A percentile compares a stretch with the other conserved stretches of the same genome.
Conservation (phyloP, 495 filamentous ascomycete species). For the Lasiosphaeriaceae sp. region DNA sequence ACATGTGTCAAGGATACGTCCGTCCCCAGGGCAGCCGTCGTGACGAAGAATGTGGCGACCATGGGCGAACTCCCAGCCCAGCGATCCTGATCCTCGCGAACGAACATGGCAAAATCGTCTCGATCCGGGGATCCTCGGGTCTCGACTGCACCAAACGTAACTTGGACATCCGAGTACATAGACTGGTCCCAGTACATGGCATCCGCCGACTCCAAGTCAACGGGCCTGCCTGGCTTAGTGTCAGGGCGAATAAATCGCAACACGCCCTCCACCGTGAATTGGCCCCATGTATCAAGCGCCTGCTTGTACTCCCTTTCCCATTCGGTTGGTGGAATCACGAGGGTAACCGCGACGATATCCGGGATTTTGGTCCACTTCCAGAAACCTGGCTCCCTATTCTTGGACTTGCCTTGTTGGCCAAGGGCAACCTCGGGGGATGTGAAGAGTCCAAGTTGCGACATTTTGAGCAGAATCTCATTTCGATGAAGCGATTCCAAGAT, state of each 20-base stretch:
- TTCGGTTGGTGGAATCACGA: background rate
- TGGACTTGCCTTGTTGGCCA: background rate
- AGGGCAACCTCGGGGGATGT: background rate
- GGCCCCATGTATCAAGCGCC: too few species aligned
- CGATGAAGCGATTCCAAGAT: constrained; percentile 10
- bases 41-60: constrained; percentile 38
- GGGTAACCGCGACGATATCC: constrained; percentile 29
- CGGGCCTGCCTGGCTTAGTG: too few species aligned
- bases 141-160: constrained; percentile 31
- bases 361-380: constrained; percentile 34
- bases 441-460: constrained; percentile 26
- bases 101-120: constrained; percentile 19
- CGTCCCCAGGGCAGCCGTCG: constrained; percentile 23
- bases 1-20: constrained; percentile 21
- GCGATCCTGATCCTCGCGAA: constrained; percentile 16
- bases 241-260: too few species aligned
- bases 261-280: background rate
- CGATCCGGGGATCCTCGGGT: constrained; percentile 16
- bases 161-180: constrained; percentile 25
- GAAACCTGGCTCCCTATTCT: constrained; percentile 5
- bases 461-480: constrained; percentile 28
- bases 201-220: too few species aligned
- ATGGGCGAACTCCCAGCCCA: constrained; percentile 36
- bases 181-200: too few species aligned
- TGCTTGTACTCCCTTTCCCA: background rate